These are phyloP conservation scores for Daldinia decipiens DNA, from an alignment of 495 filamentous ascomycete species.

Conservation along the genomic window DNA sequence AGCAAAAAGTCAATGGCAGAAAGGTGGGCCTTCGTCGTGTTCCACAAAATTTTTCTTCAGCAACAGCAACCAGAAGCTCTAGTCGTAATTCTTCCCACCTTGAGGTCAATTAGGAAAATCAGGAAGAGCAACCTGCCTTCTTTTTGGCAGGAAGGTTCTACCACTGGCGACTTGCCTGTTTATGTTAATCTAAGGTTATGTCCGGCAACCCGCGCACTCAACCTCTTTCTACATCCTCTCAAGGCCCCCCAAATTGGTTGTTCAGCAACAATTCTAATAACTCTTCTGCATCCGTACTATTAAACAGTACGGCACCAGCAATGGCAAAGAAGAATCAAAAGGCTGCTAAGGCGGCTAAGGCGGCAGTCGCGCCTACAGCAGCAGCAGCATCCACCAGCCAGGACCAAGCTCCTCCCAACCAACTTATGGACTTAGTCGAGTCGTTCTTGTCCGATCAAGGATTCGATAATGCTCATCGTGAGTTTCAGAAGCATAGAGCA, in stretches of 20 bases:
- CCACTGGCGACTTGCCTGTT: neutral
- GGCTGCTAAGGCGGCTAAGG: slow-evolving; percentile 31
- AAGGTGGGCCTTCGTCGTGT: slow-evolving; percentile 18
- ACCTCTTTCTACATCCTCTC: slow-evolving; percentile 23
- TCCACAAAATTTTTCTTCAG: slow-evolving; percentile 39
- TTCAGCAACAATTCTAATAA: slow-evolving; percentile 56
- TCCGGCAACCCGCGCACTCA: slow-evolving; percentile 24
- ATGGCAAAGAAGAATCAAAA: slow-evolving; percentile 50
- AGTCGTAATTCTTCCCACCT: slow-evolving; percentile 3
- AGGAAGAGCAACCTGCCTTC: slow-evolving; percentile 11
- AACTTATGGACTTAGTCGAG: slow-evolving; percentile 72
- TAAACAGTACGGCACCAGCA: slow-evolving; percentile 14
- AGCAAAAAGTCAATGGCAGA: slow-evolving; percentile 32
- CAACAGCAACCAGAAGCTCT: neutral
- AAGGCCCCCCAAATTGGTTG: slow-evolving; percentile 55
- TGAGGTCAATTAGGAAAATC: neutral
- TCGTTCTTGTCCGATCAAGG: slow-evolving; percentile 73
- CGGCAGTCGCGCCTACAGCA: slow-evolving; percentile 21
- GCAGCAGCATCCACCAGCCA: slow-evolving; percentile 29
- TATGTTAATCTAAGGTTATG: slow-evolving; percentile 40
- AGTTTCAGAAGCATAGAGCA: slow-evolving; percentile 67
- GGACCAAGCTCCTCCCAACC: slow-evolving; percentile 58
- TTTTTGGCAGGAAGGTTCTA: neutral
- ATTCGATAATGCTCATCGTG: slow-evolving; percentile 66
- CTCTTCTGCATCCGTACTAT: slow-evolving; percentile 18